Evolutionary conservation across 129 eudicot genomes (phyloP).

Genomic region (Tagetes erecta): DNA sequence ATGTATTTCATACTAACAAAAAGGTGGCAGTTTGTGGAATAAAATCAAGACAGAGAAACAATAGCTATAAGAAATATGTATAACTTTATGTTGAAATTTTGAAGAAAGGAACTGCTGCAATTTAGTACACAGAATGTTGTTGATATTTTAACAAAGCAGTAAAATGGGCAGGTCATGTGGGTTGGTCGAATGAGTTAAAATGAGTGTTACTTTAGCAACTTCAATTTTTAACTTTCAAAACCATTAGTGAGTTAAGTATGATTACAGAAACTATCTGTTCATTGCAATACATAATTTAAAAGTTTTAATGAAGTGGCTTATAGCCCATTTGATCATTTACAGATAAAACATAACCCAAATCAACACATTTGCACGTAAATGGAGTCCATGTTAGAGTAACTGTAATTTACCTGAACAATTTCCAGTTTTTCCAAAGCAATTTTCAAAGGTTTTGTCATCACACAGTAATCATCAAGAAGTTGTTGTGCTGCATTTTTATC

Average conservation of each 20-base stretch:
- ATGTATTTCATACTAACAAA: conserved; percentile 6
- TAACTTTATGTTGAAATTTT: background rate
- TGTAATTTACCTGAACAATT: conserved; percentile 55
- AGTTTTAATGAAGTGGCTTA: background rate
- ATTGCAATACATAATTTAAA: background rate
- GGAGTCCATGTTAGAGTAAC: background rate
- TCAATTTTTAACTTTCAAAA: too few species aligned
- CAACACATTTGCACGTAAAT: background rate
- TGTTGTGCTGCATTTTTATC: conserved; percentile 74
- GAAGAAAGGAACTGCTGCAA: background rate
- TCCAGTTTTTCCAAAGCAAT: conserved; percentile 70
- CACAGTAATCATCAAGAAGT: conserved; percentile 66
- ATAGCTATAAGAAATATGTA: background rate
- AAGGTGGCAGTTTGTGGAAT: background rate
- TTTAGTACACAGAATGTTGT: background rate
- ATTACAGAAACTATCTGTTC: background rate
- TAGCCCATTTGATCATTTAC: background rate
- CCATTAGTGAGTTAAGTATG: background rate
- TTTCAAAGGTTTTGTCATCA: conserved; percentile 64
- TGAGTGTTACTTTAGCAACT: background rate
- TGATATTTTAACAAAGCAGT: background rate
- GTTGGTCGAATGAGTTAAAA: background rate
- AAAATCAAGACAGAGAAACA: background rate
- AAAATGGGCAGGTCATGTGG: background rate
- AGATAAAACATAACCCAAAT: background rate